phyloP scores from a whole-genome alignment of 257 asterid genomes.

The Fraxinus americana region DNA sequence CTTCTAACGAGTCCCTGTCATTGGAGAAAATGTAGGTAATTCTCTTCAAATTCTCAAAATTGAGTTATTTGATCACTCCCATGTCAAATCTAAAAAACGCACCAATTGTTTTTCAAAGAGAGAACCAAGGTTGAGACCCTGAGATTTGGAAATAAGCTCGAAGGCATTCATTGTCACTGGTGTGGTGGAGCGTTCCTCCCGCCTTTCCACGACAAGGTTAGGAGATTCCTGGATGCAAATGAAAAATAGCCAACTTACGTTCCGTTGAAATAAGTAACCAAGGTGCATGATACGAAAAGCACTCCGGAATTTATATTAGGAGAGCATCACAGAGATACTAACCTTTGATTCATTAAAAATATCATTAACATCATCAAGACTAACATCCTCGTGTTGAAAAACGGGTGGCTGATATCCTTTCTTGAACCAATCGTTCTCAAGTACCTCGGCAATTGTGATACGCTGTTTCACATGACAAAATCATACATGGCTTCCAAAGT shows the following conservation, averaged over 20 bases:
- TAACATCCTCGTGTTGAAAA: constrained; percentile 76
- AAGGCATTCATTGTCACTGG: too few relatives aligned
- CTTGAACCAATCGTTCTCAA: constrained; percentile 94
- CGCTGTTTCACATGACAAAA: constrained; percentile 55
- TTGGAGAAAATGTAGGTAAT: constrained; percentile 3
- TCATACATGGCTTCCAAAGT: background rate
- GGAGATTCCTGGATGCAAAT: constrained; percentile 55
- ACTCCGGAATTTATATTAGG: too few relatives aligned
- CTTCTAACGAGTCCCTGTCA: constrained; percentile 70
- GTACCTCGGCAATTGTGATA: constrained; percentile 68
- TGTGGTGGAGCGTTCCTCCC: too few relatives aligned
- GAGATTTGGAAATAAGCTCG: too few relatives aligned
- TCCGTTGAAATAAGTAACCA: background rate
- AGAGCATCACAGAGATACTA: too few relatives aligned
- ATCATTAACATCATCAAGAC: constrained; percentile 83
- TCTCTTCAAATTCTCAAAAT: constrained; percentile 1
- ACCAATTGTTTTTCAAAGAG: too few relatives aligned
- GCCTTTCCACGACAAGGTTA: constrained; percentile 69
- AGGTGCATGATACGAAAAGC: background rate
- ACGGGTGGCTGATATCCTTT: constrained; percentile 81
- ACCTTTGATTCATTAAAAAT: constrained; percentile 55
- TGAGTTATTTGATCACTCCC: too few relatives aligned
- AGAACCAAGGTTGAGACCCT: too few relatives aligned
- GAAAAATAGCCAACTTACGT: background rate
- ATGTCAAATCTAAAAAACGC: too few relatives aligned